Conservation (phyloP, 176 grass and related monocot species). For the Pontederia paniculata region DNA sequence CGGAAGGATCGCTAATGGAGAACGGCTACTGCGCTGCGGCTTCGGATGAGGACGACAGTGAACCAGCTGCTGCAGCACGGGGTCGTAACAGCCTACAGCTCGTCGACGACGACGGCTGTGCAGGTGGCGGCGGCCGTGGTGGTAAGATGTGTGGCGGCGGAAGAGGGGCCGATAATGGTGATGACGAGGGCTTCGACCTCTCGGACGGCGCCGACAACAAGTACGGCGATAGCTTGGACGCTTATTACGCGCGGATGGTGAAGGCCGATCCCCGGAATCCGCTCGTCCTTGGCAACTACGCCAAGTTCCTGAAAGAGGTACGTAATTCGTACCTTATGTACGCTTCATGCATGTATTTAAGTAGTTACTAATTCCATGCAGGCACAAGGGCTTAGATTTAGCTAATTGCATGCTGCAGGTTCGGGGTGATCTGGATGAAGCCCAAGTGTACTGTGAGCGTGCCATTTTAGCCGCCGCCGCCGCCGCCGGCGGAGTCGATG, state of each 20-base stretch:
- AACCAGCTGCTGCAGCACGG: too few species aligned
- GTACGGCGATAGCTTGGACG: conserved; percentile 8
- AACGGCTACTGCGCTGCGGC: too few species aligned
- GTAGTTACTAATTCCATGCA: neutral
- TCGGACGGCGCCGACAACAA: too few species aligned
- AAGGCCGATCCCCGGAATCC: conserved; percentile 36
- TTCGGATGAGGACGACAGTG: too few species aligned
- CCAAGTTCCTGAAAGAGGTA: conserved; percentile 42
- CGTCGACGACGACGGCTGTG: too few species aligned
- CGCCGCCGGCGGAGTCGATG: conserved; percentile 33
- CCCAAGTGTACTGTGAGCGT: conserved; percentile 47
- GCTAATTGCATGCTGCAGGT: neutral
- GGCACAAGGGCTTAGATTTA: neutral
- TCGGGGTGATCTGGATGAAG: conserved; percentile 21
- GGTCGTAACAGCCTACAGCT: too few species aligned
- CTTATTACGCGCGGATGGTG: conserved; percentile 40
- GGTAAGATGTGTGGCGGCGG: too few species aligned
- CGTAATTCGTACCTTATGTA: neutral
- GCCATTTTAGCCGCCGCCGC: conserved; percentile 37
- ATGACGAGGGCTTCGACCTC: too few species aligned
- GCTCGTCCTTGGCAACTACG: conserved; percentile 48
- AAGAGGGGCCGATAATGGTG: too few species aligned
- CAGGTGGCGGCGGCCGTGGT: too few species aligned
- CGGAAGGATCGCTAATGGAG: too few species aligned
- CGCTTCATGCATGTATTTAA: neutral